Base-by-base conservation (phyloP, 2,329 filamentous ascomycete species). In the Chaetomium globosum region DNA sequence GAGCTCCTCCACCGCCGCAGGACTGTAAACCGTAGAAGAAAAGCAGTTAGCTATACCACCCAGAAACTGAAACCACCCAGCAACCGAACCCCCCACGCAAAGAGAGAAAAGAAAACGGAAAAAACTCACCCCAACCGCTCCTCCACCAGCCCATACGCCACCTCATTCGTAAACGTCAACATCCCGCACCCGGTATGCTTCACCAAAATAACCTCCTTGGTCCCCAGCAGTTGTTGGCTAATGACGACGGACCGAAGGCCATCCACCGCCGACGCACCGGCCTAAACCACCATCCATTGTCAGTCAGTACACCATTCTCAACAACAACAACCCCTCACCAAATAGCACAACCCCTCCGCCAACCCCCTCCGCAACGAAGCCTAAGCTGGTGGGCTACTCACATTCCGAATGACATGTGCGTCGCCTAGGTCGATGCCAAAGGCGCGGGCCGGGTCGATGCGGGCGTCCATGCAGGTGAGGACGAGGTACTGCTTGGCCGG, bases 381-480 rank as follows among this genome's bases (percentile, higher is more conserved):
- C n/a, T 4, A n/a, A 19, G 43, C 5, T 30, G 49, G 7, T 8
- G 16, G 30, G 30, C 7, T 6, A 33, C 65, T 62, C 51, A 74
- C 80, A 69, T 93, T 93, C 65, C 90, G 86, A 66, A 93, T 89
- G 36, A 93, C 85, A 76, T 95, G 91, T 0, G 91, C 91, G 69
- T 93, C 89, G 49, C 91, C 91, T 21, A 91, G 83, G 23, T 83
- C 79, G 64, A 93, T 88, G 9, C 88, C 89, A 61, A 92, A 89
- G 1, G 89, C 89, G 13, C 83, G 79, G 3, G 86, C 83, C 0
- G 91, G 87, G 71, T 94, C 83, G 71, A 88, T 80, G 59, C 91
- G 86, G 5, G 91, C 89, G 73, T 95, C 91, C 90, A 95, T 95
- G 77, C 91, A 95, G 0, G 90, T 91, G 53, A 94, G 83, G 68